Evolutionary conservation across 768 basidiomycete species (phyloP).

Genomic region (Mycena maculata): DNA sequence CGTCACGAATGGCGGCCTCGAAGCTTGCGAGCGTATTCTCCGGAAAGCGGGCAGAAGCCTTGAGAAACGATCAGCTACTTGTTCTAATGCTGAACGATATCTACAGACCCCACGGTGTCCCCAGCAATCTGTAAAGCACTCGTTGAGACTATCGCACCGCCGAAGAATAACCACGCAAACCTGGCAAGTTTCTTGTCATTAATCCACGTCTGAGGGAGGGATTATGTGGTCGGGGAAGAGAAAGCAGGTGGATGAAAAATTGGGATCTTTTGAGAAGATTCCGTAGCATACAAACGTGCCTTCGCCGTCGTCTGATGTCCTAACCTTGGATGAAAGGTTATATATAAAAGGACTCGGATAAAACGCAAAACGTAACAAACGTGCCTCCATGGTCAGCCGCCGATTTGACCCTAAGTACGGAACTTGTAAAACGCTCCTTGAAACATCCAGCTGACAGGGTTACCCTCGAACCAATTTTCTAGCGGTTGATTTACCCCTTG

Average conservation of each 20-base stretch:
- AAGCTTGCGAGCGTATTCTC: conserved; percentile 98
- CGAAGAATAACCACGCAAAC: neutral
- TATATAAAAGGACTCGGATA: neutral
- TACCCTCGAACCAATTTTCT: too few relatives aligned
- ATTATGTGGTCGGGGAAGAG: neutral
- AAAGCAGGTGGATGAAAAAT: neutral
- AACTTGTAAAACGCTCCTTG: too few relatives aligned
- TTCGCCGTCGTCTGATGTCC: neutral
- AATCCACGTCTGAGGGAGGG: conserved; percentile 6
- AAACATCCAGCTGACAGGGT: too few relatives aligned
- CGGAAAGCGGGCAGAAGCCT: conserved; percentile 89
- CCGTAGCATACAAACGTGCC: conserved; percentile 16
- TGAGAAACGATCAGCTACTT: conserved; percentile 12
- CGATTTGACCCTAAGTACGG: too few relatives aligned
- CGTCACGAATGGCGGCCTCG: conserved; percentile 93
- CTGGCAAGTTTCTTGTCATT: conserved; percentile 28
- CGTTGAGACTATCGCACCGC: neutral
- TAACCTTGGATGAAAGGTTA: neutral
- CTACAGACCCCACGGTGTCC: conserved; percentile 60
- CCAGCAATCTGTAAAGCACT: conserved; percentile 71
- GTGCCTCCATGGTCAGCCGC: too few relatives aligned
- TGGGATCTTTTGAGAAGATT: conserved; percentile 6
- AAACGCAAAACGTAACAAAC: neutral
- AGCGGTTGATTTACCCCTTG: too few relatives aligned
- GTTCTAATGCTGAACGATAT: neutral